Evolutionary conservation across 805 yeast genomes (phyloP), one percentile per base, ranked within the genome.

Genomic region (Sungouiozyma intestinalis): DNA sequence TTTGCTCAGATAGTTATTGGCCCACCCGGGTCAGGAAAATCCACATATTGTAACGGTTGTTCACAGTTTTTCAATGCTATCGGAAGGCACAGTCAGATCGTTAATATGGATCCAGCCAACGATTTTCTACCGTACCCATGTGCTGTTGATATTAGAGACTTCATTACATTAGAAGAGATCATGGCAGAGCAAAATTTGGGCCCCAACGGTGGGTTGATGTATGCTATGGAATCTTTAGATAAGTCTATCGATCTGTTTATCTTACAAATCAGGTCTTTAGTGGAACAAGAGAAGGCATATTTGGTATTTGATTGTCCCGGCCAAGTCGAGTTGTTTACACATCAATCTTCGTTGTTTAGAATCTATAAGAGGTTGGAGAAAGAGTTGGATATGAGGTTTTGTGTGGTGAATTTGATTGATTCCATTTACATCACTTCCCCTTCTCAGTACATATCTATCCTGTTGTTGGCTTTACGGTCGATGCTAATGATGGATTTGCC

Each of bases 1-100:
- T 84, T 84, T 62, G 96, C 94, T 3, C 96, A 92, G 64, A 76
- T 92, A 8, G 88, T 90, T 8, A 86, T 92, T 33, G 99, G 99
- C 0, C 97, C 98, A 0, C 99, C 99, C 0, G 99, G 98, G 1
- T 74, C 95, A 0, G 99, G 99, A 1, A 92, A 92, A 57, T 85
- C 96, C 0, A 94, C 98, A 0, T 92, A 85, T 59, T 88, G 97
- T 60, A 70, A 79, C 59, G 99, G 98, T 35, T 78, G 90, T 78
- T 74, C 74, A 48, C 97, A 92, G 66, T 92, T 92, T 62, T 72
- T 90, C 53, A 81, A 84, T 45, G 95, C 97, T 1, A 87, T 94
- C 40, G 99, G 99, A 4, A 69, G 99, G 46, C 82, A 85, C 53
- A 78, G 84, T 38, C 71, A 85, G n/a, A 73, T 92, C 2, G 68